These are phyloP conservation scores for Paralagenidium karlingii DNA, from an alignment of 352 stramenopile genomes.

Conservation along the genomic window DNA sequence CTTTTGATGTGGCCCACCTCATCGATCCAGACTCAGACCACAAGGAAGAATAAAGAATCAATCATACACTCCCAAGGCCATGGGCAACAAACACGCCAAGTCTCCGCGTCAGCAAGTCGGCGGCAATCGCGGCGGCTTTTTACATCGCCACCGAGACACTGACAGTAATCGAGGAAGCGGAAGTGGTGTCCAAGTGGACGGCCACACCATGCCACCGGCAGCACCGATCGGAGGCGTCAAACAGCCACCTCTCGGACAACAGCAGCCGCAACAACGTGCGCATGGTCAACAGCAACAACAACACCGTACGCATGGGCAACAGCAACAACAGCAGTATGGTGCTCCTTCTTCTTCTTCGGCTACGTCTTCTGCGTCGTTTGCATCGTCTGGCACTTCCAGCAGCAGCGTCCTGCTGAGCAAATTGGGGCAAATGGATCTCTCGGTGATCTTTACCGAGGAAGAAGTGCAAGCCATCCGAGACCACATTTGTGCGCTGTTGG, in stretches of 20 bases:
- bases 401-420: slow-evolving; percentile 53
- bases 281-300: slow-evolving; percentile 3
- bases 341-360: no score
- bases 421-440: slow-evolving; percentile 56
- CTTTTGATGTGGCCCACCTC: no score
- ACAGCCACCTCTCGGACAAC: slow-evolving; percentile 1
- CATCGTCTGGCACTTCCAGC: no score
- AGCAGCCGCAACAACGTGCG: not conserved
- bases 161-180: slow-evolving; percentile 7
- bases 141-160: no score
- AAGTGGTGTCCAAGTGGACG: not conserved
- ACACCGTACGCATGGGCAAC: not conserved
- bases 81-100: slow-evolving; percentile 82
- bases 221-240: slow-evolving; percentile 3
- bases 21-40: no score
- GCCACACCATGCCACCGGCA: slow-evolving; percentile 3
- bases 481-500: slow-evolving; percentile 50
- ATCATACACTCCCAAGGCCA: no score
- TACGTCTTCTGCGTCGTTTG: no score
- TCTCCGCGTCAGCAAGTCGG: slow-evolving; percentile 8
- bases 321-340: no score
- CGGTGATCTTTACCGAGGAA: slow-evolving; percentile 53
- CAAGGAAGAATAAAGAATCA: no score
- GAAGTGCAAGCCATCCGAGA: slow-evolving; percentile 74
- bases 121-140: slow-evolving; percentile 4